These are phyloP conservation scores for Uronychia binucleata DNA, from an alignment of 73 alveolate genomes.

Conservation along the genomic window DNA sequence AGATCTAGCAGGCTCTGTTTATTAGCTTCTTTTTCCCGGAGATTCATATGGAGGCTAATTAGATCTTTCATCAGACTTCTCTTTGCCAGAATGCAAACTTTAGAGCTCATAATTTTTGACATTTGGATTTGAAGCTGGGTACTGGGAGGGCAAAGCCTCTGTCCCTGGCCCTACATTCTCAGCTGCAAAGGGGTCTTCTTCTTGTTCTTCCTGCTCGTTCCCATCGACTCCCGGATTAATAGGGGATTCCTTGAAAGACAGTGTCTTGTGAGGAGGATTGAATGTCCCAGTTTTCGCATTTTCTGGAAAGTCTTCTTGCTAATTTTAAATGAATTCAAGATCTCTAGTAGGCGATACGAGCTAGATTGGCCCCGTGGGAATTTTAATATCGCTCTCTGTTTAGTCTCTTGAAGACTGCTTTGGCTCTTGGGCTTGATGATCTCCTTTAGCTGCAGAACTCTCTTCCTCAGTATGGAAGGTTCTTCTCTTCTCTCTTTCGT, in stretches of 20 bases:
- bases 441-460: background rate
- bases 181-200: background rate
- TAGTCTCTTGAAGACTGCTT: too few relatives aligned
- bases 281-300: background rate
- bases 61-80: too few relatives aligned
- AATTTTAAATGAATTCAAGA: too few relatives aligned
- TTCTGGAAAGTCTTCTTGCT: background rate
- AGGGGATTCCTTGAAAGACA: too few relatives aligned
- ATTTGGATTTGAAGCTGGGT: background rate
- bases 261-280: background rate
- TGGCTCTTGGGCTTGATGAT: too few relatives aligned
- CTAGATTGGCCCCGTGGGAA: background rate
- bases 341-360: background rate
- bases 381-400: too few relatives aligned
- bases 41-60: too few relatives aligned
- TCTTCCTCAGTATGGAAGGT: background rate
- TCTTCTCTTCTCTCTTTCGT: background rate
- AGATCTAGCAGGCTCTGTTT: too few relatives aligned
- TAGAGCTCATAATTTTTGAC: background rate
- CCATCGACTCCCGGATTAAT: background rate
- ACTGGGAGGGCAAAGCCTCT: background rate
- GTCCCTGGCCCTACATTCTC: background rate
- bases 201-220: background rate
- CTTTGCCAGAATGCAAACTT: too few relatives aligned
- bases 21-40: too few relatives aligned